A percentile compares a stretch with the other conserved stretches of the same genome.
phyloP scores from a whole-genome alignment of 2,329 filamentous ascomycete genomes.

The Stenocarpella maydis region DNA sequence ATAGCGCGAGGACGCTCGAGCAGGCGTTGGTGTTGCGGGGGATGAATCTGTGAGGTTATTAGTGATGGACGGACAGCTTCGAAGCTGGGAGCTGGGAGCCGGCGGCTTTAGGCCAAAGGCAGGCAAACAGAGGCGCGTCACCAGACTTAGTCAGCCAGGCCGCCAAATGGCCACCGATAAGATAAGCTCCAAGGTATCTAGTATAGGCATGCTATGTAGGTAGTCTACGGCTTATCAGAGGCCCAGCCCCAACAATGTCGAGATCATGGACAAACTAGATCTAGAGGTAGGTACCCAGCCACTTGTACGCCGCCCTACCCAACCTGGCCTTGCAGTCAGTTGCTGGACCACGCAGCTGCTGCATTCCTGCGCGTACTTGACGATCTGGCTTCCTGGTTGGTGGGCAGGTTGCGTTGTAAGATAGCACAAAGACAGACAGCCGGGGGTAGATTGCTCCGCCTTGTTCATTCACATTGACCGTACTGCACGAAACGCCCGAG shows the following conservation, averaged over 20 bases:
- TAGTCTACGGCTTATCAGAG: background rate
- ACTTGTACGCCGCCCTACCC: too few species aligned
- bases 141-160: conserved; percentile 22
- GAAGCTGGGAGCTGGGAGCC: conserved; percentile 12
- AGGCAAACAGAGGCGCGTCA: conserved; percentile 30
- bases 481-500: background rate
- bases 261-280: too few species aligned
- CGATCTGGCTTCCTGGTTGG: too few species aligned
- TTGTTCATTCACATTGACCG: background rate
- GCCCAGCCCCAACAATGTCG: too few species aligned
- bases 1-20: background rate
- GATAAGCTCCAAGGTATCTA: background rate
- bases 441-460: background rate
- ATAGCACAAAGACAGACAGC: too few species aligned
- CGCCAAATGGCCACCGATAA: conserved; percentile 6
- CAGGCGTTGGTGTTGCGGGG: background rate
- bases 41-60: conserved; percentile 2
- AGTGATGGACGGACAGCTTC: conserved; percentile 21
- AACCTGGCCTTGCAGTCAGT: background rate
- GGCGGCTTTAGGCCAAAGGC: conserved; percentile 13
- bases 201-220: too few species aligned
- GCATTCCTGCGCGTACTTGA: background rate
- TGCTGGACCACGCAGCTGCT: too few species aligned
- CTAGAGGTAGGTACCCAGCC: too few species aligned
- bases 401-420: background rate